Conservation (phyloP, 768 basidiomycete species). For the Boletus sensibilis region DNA sequence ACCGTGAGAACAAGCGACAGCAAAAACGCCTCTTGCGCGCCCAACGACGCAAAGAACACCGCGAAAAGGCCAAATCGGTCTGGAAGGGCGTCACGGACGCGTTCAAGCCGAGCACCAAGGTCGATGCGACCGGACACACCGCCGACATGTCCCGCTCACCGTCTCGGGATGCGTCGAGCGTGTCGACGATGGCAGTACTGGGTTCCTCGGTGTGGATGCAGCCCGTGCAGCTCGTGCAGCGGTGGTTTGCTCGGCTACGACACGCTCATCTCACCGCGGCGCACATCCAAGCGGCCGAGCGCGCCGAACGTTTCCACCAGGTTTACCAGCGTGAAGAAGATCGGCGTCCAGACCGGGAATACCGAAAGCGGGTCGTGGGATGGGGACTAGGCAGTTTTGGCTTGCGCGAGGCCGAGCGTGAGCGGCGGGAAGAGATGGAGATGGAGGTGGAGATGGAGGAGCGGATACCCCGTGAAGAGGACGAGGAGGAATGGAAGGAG, state of each 20-base stretch:
- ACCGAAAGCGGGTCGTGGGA: conserved; percentile 40
- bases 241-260: conserved; percentile 60
- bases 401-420: conserved; percentile 37
- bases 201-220: background rate
- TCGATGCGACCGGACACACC: background rate
- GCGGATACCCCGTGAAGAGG: conserved; percentile 6
- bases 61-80: conserved; percentile 53
- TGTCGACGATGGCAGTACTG: background rate
- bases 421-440: conserved; percentile 21
- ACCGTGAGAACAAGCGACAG: conserved; percentile 54
- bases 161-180: conserved; percentile 10
- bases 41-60: conserved; percentile 50
- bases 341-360: conserved; percentile 21
- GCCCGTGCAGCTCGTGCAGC: conserved; percentile 39
- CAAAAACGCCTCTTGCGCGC: conserved; percentile 44
- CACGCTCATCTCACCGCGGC: conserved; percentile 72
- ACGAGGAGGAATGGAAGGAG: conserved; percentile 28
- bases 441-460: background rate
- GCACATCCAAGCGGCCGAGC: conserved; percentile 67
- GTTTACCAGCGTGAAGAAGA: conserved; percentile 45
- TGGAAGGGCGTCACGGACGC: conserved; percentile 58
- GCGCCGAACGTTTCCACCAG: conserved; percentile 62
- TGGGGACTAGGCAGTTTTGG: conserved; percentile 79
- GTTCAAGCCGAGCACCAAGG: conserved; percentile 32
- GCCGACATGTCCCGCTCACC: background rate